Base-by-base conservation (phyloP, 495 filamentous ascomycete genomes). In the Mytilinidion resinicola region DNA sequence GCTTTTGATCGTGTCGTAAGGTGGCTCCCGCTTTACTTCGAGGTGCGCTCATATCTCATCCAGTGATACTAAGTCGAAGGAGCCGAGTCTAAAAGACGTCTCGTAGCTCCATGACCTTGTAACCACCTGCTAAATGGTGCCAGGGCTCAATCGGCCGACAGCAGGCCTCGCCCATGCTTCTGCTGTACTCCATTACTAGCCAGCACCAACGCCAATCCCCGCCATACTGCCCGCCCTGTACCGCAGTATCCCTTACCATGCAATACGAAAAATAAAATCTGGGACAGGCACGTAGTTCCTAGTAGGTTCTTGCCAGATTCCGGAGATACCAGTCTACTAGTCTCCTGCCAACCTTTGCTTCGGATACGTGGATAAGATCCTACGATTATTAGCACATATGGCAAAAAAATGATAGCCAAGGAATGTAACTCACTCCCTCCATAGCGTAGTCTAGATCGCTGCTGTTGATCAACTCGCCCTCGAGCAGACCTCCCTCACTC, bases 281-380 rank as follows among this genome's bases (percentile, higher is more conserved):
- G 10, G 33, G 4, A 12, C 33, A 38, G 4, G 33, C 12, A 25
- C 11, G 44, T 1, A 34, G 14, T 34, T 8, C 55, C 60, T 66
- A 90, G 77, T 98, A 98, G 49, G 91, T 95, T 66, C 93, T 85
- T 46, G 90, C 86, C 67, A 98, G 80, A 77, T 98, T 98, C 66
- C 95, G 85, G 67, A 98, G 82, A 74, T 98, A 98, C 93, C 93
- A 98, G 77, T 98, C 93, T 55, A 97, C 92, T 69, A 98, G 76
- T 74, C 91, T 91, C 60, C 93, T 82, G 60, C 93, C 95, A 49
- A 96, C 90, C 83, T 98, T 98, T 56, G 92, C 95, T 76, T 98
- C 93, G 46, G 92, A 96, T 64, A 97, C 90, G 74, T 98, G 93
- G 70, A 98, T 96, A 59, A 98, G 76, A 73, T 97, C 95, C 76